Evolutionary conservation across 371 early-diverging fungal species (phyloP), one percentile per base, ranked within the genome.

Genomic region (Circinella minor): DNA sequence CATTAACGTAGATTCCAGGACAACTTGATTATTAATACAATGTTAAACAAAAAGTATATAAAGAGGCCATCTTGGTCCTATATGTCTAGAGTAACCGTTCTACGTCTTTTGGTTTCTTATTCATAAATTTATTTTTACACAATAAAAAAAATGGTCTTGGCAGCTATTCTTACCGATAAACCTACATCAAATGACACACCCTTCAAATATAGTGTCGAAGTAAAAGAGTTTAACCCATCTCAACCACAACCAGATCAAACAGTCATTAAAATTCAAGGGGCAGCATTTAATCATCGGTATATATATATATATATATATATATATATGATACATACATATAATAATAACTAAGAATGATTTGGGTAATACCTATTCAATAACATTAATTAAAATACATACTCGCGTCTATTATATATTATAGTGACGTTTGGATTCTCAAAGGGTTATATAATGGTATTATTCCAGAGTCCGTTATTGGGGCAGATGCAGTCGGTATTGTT

Each of bases 251-350:
- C 72, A 8, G 75, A 73, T n/a, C 81, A 87, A 68, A 81, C 85
- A 2, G 66, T 89, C 17, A 75, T 93, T 8, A 82, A 83, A 46
- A 71, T 93, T 63, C 81, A 85, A 36, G 91, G 91, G 0, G 89
- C 89, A 51, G 86, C 92, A 4, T 78, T 92, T 61, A 93, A 93
- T 71, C 92, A 91, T 70, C 86, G 91, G 81, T 80, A 77, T 27
- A 38, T 27, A 27, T 57, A 57, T 0, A 11, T 3, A 55, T 27
- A n/a, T 49, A 15, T n/a, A n/a, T n/a, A n/a, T 11, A 15, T 49
- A 9, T 49, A 15, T 8, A 8, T 49, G 49, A n/a, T 20, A 6
- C 27, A 57, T 11, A 5, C 10, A 27, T 27, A 27, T 27, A 34
- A 57, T 34, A 1, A 57, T 36, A 36, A 13, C 4, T 51, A 47